Percentiles rank a stretch among this genome's conserved stretches.
Evolutionary conservation across 2,329 filamentous ascomycete species (phyloP).

Genomic region (Colletotrichum filicis): DNA sequence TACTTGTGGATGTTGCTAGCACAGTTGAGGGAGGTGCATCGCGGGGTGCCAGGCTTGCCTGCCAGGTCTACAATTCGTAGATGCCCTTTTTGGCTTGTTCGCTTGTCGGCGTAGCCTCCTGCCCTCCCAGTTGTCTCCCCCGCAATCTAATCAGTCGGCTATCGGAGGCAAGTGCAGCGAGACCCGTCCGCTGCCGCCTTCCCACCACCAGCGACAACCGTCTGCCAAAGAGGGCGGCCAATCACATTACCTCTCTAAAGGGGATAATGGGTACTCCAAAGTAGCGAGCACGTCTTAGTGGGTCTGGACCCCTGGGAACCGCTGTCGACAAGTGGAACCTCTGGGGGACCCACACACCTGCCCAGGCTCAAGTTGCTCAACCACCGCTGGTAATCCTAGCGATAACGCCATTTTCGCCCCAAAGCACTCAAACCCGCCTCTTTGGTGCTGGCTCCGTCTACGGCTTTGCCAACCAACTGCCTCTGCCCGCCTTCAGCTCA

Average conservation of each 20-base stretch:
- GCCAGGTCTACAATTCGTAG: not conserved
- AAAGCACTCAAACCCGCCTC: slow-evolving; percentile 44
- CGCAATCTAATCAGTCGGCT: slow-evolving; percentile 26
- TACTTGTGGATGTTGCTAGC: not conserved
- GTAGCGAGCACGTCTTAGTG: slow-evolving; percentile 3
- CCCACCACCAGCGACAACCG: slow-evolving; percentile 22
- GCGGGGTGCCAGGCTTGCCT: not conserved
- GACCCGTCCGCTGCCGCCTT: slow-evolving; percentile 27
- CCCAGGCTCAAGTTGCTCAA: not conserved
- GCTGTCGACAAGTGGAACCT: slow-evolving; percentile 25
- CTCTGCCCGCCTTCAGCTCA: not conserved
- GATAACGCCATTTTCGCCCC: slow-evolving; percentile 53
- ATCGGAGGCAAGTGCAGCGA: slow-evolving; percentile 33
- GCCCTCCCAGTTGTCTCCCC: not conserved
- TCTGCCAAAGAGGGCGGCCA: not conserved
- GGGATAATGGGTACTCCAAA: no score
- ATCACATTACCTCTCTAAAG: not conserved
- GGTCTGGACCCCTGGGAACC: slow-evolving; percentile 29
- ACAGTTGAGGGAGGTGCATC: not conserved
- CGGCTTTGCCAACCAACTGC: not conserved
- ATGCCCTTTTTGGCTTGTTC: not conserved
- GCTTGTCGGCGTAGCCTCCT: slow-evolving; percentile 14
- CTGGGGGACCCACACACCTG: not conserved
- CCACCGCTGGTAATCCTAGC: slow-evolving; percentile 26
- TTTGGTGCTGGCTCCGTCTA: not conserved